Evolutionary conservation across 2,329 filamentous ascomycete species (phyloP), one percentile per base, ranked within the genome.

Genomic region (Lithohypha guttulata): DNA sequence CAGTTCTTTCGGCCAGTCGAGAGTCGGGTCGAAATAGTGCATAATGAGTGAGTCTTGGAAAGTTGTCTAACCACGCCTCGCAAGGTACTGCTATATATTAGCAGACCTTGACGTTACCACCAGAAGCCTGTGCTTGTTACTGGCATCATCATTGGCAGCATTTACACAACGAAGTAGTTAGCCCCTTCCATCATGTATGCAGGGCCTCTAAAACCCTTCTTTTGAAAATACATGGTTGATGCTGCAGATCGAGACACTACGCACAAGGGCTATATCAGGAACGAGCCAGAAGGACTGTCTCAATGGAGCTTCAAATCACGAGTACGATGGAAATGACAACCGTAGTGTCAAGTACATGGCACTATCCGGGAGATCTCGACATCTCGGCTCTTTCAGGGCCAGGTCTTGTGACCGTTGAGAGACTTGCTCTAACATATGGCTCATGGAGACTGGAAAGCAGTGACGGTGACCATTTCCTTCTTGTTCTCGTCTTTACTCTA

Each of bases 201-300:
- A 7, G 21, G 18, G 19, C 20, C 13, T 32, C 30, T 7, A 6
- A 20, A 17, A 17, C 7, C 17, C 20, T 4, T 9, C 27, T 27
- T 23, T 21, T 26, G 33, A 19, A 15, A 3, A 17, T 6, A 9
- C 20, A 35, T 39, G 18, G 18, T 19, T 11, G 26, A 31, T 39
- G n/a, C 21, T n/a, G n/a, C n/a, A n/a, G n/a, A n/a, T n/a, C n/a
- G n/a, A n/a, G n/a, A n/a, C n/a, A n/a, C n/a, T n/a, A n/a, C n/a
- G n/a, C n/a, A n/a, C n/a, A n/a, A n/a, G n/a, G n/a, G 19, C 35
- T 39, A 39, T 39, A 39, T 31, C 35, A 15, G 23, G 35, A 39
- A 39, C 26, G n/a, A 29, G n/a, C 11, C 18, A 31, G 19, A 39
- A 27, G 26, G 11, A 21, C 35, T 18, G 31, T 21, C 18, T 20